Percentiles rank a stretch among this genome's conserved stretches.
phyloP scores from a whole-genome alignment of 2,329 filamentous ascomycete genomes.

The Claviceps spartinae region DNA sequence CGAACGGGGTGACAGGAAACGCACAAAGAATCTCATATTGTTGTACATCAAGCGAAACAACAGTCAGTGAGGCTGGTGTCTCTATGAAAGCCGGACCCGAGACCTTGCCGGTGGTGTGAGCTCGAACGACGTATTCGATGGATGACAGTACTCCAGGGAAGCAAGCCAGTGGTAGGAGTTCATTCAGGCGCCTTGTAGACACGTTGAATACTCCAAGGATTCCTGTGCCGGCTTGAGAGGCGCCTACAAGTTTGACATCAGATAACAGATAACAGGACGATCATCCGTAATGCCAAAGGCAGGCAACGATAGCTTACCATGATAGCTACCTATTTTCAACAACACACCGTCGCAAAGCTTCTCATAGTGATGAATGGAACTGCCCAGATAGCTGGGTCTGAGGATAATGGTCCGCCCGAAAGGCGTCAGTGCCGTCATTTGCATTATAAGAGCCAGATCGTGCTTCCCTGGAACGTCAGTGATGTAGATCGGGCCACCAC shows the following conservation, averaged over 20 bases:
- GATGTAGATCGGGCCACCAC: slow-evolving; percentile 86
- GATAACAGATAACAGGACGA: neutral
- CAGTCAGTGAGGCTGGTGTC: slow-evolving; percentile 37
- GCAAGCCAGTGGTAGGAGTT: slow-evolving; percentile 54
- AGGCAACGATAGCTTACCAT: slow-evolving; percentile 34
- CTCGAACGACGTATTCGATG: slow-evolving; percentile 56
- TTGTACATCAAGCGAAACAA: slow-evolving; percentile 46
- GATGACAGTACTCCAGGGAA: slow-evolving; percentile 56
- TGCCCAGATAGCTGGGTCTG: slow-evolving; percentile 61
- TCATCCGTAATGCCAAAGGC: neutral
- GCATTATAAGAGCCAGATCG: slow-evolving; percentile 56
- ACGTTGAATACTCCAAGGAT: slow-evolving; percentile 82
- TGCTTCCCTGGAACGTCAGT: slow-evolving; percentile 81
- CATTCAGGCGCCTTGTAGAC: slow-evolving; percentile 44
- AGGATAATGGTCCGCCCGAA: slow-evolving; percentile 67
- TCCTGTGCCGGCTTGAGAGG: slow-evolving; percentile 51
- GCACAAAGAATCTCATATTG: slow-evolving; percentile 76
- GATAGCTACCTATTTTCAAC: slow-evolving; percentile 67
- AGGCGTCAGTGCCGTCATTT: slow-evolving; percentile 67
- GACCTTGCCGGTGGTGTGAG: slow-evolving; percentile 54
- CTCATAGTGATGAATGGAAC: slow-evolving; percentile 59
- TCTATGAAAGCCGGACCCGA: slow-evolving; percentile 35
- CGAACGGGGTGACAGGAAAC: slow-evolving; percentile 50
- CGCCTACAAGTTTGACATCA: slow-evolving; percentile 18
- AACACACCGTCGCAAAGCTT: slow-evolving; percentile 60